Conservation (phyloP, 1,139 yeast genomes). For the Protomyces gravidus region DNA sequence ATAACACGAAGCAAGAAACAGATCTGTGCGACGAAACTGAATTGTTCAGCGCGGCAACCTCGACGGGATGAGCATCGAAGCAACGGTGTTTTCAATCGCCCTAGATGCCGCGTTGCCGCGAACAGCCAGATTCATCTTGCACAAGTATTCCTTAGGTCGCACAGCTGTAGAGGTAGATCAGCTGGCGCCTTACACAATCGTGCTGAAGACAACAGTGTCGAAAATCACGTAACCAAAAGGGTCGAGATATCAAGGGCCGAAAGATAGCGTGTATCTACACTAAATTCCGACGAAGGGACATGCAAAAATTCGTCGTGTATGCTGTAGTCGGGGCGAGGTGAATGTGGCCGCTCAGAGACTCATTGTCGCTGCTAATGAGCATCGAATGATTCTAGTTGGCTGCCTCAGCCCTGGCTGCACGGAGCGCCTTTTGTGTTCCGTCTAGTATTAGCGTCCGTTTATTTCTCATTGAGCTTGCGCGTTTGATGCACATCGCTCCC, state of each 20-base stretch:
- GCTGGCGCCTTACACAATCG: conserved; percentile 5
- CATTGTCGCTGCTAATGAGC: too few species aligned
- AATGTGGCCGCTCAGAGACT: too few species aligned
- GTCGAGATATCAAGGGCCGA: not conserved
- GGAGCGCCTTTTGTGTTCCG: conserved; percentile 1
- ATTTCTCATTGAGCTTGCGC: too few species aligned
- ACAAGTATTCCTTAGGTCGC: conserved; percentile 3
- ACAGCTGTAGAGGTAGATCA: not conserved
- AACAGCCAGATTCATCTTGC: not conserved
- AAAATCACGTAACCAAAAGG: not conserved
- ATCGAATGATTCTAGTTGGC: not conserved
- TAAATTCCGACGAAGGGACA: not conserved
- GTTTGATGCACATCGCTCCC: too few species aligned
- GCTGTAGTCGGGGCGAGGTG: not conserved
- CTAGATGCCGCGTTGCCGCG: not conserved
- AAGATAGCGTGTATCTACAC: not conserved
- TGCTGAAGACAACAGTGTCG: too few species aligned
- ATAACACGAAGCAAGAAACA: not conserved
- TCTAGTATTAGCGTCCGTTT: too few species aligned
- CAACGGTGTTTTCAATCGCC: not conserved
- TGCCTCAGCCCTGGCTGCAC: not conserved
- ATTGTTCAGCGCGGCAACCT: not conserved
- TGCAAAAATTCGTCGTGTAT: not conserved
- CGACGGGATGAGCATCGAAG: not conserved
- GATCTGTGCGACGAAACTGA: not conserved